Percentiles rank a stretch among this genome's conserved stretches.
Conservation (phyloP, 164 flowering plant genomes). For the Santalum album region DNA sequence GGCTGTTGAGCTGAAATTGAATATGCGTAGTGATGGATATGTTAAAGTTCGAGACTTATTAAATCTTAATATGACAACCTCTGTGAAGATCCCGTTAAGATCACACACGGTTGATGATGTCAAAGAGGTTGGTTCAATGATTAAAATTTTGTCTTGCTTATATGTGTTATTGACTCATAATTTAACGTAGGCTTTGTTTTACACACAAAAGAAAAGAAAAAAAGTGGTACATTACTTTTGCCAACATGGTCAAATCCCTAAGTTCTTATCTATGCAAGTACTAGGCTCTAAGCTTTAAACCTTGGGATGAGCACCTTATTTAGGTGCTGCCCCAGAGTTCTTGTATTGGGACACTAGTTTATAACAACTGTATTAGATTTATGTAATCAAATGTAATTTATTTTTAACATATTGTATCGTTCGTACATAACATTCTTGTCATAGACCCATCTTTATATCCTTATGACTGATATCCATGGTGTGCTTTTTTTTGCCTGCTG, state of each 20-base stretch:
- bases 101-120: conserved; percentile 73
- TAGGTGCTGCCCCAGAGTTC: no score
- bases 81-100: conserved; percentile 53
- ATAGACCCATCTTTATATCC: no score
- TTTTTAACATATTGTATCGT: no score
- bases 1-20: conserved; percentile 71
- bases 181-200: neutral
- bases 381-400: no score
- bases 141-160: neutral
- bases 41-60: conserved; percentile 66
- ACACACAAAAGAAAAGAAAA: neutral
- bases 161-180: neutral
- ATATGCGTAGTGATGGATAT: conserved; percentile 78
- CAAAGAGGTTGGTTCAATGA: conserved; percentile 47
- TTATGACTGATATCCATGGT: no score
- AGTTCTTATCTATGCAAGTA: neutral
- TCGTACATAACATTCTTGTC: no score
- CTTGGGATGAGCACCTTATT: neutral
- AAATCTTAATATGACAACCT: conserved; percentile 64
- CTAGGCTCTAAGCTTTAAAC: neutral
- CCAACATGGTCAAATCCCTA: no score
- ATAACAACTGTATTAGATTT: no score
- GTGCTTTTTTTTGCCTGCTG: no score
- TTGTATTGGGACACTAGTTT: no score
- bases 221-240: neutral